Base-by-base conservation (phyloP, 495 filamentous ascomycete genomes). In the Usnea hakonensis region DNA sequence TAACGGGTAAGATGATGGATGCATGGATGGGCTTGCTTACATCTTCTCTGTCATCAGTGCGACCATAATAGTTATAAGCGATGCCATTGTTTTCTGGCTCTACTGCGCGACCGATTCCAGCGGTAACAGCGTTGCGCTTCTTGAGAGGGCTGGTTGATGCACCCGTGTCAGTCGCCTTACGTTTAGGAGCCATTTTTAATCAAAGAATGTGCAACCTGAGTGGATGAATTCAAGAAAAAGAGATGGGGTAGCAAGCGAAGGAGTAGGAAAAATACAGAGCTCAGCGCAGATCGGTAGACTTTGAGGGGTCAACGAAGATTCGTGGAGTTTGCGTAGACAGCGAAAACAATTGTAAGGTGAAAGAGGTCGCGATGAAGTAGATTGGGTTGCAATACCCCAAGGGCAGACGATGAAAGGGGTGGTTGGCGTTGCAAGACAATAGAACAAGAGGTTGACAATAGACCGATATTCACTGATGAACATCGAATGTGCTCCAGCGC, bases 51-150 rank as follows among this genome's bases (percentile, higher is more conserved):
- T 73, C 72, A 65, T 74, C 72, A 33, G 56, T 55, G 35, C 54
- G 58, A 16, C 64, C 66, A 23, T 28, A 50, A 30, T 50, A 50
- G 13, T 26, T 26, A 55, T 72, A 66, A 58, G 68, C 71, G 68
- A 74, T 60, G 59, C 74, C 70, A 61, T 70, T 74, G 36, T 68
- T 69, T 40, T 69, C 67, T 48, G 55, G 62, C 64, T 73, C 74
- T 65, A 60, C 63, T 54, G 66, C 63, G 38, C 68, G 75, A 70
- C 69, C 64, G 55, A 75, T 67, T 37, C 73, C 75, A 57, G 75
- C 71, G 53, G 67, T 70, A 43, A 67, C 69, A 36, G 71, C 68
- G 21, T 69, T 65, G 23, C 70, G 74, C 66, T 73, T 76, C 62
- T 78, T 78, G 38, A 74, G 60, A 23, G 76, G 76, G 28, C 76